phyloP scores from a whole-genome alignment of 305 asterid species.

The Rubia peregrina region DNA sequence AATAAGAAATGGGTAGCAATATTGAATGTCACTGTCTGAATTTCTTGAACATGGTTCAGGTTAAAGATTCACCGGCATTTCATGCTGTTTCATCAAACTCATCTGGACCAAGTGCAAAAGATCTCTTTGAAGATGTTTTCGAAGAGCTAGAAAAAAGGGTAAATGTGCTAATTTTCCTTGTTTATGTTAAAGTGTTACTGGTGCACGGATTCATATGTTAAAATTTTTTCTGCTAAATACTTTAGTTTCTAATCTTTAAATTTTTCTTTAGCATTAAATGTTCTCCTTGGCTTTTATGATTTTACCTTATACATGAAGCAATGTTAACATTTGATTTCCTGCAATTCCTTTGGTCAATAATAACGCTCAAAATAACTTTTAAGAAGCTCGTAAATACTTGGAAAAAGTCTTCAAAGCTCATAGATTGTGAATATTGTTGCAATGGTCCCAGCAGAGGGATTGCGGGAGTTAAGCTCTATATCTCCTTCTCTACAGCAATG shows the following conservation, averaged over 20 bases:
- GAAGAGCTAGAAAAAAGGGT: conserved; percentile 49
- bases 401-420: neutral
- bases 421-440: neutral
- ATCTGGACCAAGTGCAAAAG: conserved; percentile 74
- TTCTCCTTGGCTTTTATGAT: neutral
- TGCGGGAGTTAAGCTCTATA: neutral
- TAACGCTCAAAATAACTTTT: neutral
- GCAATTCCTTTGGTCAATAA: neutral
- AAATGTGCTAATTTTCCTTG: neutral
- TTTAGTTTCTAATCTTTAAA: neutral
- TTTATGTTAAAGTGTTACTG: neutral
- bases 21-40: neutral
- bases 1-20: neutral
- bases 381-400: neutral
- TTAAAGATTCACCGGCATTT: conserved; percentile 80
- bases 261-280: neutral
- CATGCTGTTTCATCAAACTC: conserved; percentile 71
- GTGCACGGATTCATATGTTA: neutral
- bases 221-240: neutral
- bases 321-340: neutral
- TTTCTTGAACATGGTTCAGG: conserved; percentile 39
- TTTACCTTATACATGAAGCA: neutral
- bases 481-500: neutral
- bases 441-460: neutral
- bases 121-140: conserved; percentile 70